Percentiles rank a stretch among this genome's conserved stretches.
Conservation (phyloP, 139 green algal species). For the Coelastrella sp. region DNA sequence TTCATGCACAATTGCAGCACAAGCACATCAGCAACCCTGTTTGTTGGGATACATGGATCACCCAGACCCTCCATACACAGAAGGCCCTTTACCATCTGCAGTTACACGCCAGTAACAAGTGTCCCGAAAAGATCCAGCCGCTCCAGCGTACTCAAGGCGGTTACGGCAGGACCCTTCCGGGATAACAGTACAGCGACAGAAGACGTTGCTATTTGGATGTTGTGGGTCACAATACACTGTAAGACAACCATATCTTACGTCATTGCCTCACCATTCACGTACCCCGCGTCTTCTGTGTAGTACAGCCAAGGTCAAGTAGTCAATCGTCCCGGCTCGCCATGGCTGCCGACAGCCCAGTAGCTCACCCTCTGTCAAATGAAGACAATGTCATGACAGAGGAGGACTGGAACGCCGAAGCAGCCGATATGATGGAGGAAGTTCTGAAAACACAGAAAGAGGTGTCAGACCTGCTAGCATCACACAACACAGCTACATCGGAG, state of each 20-base stretch:
- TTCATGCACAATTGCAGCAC: no score
- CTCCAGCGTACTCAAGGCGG: no score
- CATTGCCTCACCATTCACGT: background rate
- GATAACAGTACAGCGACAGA: background rate
- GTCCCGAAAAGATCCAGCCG: no score
- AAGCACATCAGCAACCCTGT: no score
- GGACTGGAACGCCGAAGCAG: constrained; percentile 28
- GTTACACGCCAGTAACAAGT: no score
- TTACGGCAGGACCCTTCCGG: background rate
- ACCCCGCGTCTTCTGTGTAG: no score
- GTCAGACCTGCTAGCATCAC: background rate
- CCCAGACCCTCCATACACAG: background rate
- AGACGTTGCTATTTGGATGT: background rate
- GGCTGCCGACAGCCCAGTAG: background rate
- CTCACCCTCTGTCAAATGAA: background rate
- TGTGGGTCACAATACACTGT: background rate
- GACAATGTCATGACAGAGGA: constrained; percentile 9
- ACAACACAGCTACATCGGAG: constrained; percentile 12
- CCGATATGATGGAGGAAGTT: constrained; percentile 21
- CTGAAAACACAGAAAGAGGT: constrained; percentile 26
- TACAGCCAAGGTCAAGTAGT: background rate
- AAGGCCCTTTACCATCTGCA: background rate
- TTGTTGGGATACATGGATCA: no score
- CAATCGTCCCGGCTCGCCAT: background rate
- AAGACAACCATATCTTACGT: background rate